A percentile compares a stretch with the other conserved stretches of the same genome.
Conservation (phyloP, 768 basidiomycete species). For the Lepiota brunneoincarnata region DNA sequence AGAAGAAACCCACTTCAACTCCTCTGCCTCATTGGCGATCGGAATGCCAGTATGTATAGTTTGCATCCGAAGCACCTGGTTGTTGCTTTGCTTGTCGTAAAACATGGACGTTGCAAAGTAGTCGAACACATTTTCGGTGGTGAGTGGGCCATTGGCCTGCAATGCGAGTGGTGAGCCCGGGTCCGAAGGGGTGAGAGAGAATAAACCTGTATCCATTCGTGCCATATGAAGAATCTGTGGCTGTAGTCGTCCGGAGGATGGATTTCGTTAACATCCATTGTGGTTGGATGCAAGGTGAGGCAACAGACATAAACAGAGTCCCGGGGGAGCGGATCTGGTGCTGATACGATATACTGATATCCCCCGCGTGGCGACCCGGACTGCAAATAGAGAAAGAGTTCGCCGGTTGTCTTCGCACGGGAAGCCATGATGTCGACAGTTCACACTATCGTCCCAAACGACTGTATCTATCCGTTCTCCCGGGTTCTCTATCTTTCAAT, state of each 20-base stretch:
- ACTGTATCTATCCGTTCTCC: conserved; percentile 28
- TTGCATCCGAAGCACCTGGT: conserved; percentile 92
- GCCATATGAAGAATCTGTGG: conserved; percentile 86
- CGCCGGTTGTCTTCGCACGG: conserved; percentile 25
- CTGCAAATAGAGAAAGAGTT: conserved; percentile 4
- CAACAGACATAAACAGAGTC: not conserved
- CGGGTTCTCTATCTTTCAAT: conserved; percentile 28
- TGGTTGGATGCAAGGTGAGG: conserved; percentile 5
- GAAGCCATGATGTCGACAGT: conserved; percentile 23
- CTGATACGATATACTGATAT: not conserved
- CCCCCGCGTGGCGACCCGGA: not conserved
- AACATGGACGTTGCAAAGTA: conserved; percentile 92
- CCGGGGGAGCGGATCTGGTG: not conserved
- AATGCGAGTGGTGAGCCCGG: conserved; percentile 1
- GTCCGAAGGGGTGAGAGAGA: not conserved
- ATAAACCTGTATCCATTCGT: conserved; percentile 81
- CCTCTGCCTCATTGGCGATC: conserved; percentile 77
- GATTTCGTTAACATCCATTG: conserved; percentile 56
- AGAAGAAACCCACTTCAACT: conserved; percentile 64
- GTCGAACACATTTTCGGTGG: conserved; percentile 77
- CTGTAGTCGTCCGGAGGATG: conserved; percentile 82
- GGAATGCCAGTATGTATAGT: conserved; percentile 82
- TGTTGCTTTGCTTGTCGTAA: conserved; percentile 93
- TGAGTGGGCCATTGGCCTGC: conserved; percentile 76
- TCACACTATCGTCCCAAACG: conserved; percentile 17